These are phyloP conservation scores for Simplicillium sp. DNA, from an alignment of 2,329 filamentous ascomycete genomes.

Conservation along the genomic window DNA sequence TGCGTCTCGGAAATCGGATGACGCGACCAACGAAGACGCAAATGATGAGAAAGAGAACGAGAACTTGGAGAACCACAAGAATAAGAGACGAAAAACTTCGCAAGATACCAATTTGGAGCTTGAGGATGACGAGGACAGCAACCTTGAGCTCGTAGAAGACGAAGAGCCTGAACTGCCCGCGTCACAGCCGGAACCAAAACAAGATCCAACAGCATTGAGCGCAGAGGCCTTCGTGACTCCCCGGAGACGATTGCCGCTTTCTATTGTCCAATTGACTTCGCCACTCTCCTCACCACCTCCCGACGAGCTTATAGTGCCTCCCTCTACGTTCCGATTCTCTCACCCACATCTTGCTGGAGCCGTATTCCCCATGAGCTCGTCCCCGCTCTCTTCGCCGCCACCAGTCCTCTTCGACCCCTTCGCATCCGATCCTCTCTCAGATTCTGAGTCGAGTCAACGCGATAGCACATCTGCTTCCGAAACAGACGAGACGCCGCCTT, in stretches of 20 bases:
- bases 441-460: constrained; percentile 21
- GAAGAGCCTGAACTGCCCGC: constrained; percentile 8
- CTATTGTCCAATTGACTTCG: constrained; percentile 17
- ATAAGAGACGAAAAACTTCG: constrained; percentile 7
- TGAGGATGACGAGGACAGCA: background rate
- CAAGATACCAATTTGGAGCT: background rate
- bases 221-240: constrained; percentile 7
- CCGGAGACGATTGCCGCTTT: constrained; percentile 6
- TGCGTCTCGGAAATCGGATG: constrained; percentile 17
- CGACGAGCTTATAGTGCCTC: constrained; percentile 17
- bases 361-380: constrained; percentile 29
- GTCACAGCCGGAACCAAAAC: background rate
- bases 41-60: background rate
- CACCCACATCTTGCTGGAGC: constrained; percentile 12
- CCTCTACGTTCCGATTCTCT: constrained; percentile 14
- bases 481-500: constrained; percentile 31
- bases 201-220: background rate
- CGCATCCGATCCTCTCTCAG: constrained; percentile 25
- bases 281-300: constrained; percentile 28
- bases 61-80: background rate
- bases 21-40: constrained; percentile 12
- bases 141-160: background rate
- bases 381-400: constrained; percentile 48
- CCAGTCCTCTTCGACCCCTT: constrained; percentile 43
- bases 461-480: constrained; percentile 33